Conservation (phyloP, 345 rosid genomes). For the Psidium guajava region DNA sequence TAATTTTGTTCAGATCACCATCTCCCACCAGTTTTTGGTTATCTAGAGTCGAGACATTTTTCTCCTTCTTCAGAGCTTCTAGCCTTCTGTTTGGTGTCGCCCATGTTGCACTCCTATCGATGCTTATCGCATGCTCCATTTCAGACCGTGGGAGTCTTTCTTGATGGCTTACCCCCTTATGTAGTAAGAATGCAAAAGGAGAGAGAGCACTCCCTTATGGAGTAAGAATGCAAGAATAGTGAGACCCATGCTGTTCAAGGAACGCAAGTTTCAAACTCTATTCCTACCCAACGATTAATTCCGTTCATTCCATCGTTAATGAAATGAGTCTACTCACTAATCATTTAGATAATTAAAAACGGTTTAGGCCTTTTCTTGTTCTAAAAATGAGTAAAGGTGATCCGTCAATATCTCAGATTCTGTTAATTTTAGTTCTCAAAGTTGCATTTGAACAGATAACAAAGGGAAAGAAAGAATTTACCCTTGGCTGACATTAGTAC, state of each 20-base stretch:
- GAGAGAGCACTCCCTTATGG: no score
- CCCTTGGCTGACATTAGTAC: neutral
- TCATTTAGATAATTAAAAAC: neutral
- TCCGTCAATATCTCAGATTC: neutral
- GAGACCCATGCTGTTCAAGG: no score
- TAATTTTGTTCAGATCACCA: neutral
- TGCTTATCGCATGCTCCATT: neutral
- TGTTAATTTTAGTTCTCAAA: neutral
- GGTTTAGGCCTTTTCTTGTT: neutral
- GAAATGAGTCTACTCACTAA: no score
- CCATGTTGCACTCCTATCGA: neutral
- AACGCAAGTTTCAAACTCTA: no score
- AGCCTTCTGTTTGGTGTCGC: neutral
- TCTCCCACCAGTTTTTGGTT: neutral
- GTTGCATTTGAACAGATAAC: neutral
- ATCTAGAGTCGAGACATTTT: neutral
- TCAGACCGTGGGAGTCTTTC: neutral
- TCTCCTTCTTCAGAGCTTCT: neutral
- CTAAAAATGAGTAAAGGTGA: neutral
- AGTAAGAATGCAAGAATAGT: no score
- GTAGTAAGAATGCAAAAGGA: no score
- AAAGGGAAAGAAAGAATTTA: no score
- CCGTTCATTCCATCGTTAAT: no score
- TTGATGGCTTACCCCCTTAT: no score
- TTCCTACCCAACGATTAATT: no score